Evolutionary conservation across 163 green algal species (phyloP).

Genomic region (Volvox carteri): DNA sequence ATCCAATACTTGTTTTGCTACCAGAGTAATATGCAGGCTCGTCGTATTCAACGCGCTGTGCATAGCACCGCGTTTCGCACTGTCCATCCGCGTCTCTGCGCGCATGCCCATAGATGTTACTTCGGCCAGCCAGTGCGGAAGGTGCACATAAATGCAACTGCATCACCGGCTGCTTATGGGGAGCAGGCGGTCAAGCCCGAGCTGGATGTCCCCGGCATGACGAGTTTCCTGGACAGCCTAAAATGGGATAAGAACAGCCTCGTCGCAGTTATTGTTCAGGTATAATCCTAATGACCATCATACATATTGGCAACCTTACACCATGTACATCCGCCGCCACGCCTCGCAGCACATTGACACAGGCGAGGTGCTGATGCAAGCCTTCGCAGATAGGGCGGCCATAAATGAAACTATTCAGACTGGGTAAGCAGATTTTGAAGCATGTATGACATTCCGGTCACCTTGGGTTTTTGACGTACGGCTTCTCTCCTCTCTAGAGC

Average conservation of each 20-base stretch:
- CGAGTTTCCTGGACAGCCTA: constrained; percentile 86
- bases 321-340: neutral
- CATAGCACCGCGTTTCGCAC: neutral
- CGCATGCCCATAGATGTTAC: neutral
- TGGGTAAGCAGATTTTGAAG: constrained; percentile 62
- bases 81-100: neutral
- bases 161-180: too few relatives aligned
- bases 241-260: constrained; percentile 92
- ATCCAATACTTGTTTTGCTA: neutral
- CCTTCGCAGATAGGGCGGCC: constrained; percentile 91
- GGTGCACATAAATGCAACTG: neutral
- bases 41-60: neutral
- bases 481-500: too few relatives aligned
- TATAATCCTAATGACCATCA: constrained; percentile 29
- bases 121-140: neutral
- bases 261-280: constrained; percentile 93
- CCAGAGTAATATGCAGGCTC: neutral
- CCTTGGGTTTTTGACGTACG: neutral
- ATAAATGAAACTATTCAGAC: constrained; percentile 95
- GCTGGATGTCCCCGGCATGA: constrained; percentile 73
- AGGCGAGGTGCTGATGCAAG: constrained; percentile 98
- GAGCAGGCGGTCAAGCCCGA: constrained; percentile 58
- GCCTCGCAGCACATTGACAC: constrained; percentile 93
- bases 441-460: neutral
- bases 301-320: neutral